A percentile compares a stretch with the other conserved stretches of the same genome.
Evolutionary conservation across 208 protist genomes (phyloP).

Genomic region (Trypanosoma grayi): DNA sequence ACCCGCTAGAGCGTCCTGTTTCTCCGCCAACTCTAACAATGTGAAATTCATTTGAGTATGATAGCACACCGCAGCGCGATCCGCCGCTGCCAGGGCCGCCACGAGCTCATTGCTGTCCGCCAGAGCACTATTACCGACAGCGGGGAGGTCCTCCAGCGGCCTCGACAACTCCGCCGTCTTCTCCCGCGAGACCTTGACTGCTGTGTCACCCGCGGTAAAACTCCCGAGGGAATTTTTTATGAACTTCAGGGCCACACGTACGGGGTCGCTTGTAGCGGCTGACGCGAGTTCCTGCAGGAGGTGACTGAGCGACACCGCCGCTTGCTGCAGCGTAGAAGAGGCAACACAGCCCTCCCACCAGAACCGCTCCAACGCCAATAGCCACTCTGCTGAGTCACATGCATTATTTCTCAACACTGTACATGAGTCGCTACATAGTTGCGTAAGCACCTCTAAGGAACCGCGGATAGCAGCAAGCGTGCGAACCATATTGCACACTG

Average conservation of each 20-base stretch:
- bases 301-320: conserved; percentile 18
- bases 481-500: background rate
- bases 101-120: conserved; percentile 51
- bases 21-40: conserved; percentile 56
- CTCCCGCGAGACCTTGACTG: background rate
- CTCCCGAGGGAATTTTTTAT: conserved; percentile 21
- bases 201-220: background rate
- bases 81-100: conserved; percentile 52
- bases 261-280: conserved; percentile 31
- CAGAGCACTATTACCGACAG: background rate
- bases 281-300: conserved; percentile 34
- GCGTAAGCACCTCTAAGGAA: conserved; percentile 32
- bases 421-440: conserved; percentile 18
- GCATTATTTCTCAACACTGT: background rate
- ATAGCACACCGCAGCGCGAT: conserved; percentile 62
- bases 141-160: background rate
- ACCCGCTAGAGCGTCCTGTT: conserved; percentile 39
- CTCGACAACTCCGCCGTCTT: background rate
- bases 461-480: conserved; percentile 23
- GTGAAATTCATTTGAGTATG: conserved; percentile 67
- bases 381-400: conserved; percentile 26
- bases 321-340: conserved; percentile 20
- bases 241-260: conserved; percentile 44
- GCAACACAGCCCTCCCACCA: conserved; percentile 60
- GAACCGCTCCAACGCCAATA: conserved; percentile 55